Evolutionary conservation across 1,284 basidiomycete species (phyloP).

Genomic region (Leccinum griseonigrum): DNA sequence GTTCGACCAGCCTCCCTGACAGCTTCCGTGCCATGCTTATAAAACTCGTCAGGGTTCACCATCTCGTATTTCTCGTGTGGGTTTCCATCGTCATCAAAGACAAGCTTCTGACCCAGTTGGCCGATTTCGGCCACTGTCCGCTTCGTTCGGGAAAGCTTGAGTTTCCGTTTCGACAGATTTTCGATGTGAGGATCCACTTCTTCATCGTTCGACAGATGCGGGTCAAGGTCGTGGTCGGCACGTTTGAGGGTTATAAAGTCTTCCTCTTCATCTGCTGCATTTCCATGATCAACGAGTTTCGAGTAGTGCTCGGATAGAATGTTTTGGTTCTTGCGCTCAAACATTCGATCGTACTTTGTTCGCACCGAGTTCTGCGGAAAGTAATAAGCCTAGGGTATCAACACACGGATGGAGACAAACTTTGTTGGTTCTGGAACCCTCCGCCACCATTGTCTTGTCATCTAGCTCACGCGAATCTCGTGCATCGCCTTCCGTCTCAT

Average conservation of each 20-base stretch:
- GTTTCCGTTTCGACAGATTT: constrained; percentile 51
- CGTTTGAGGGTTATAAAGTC: constrained; percentile 96
- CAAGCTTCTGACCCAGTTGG: constrained; percentile 64
- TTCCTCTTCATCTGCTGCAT: constrained; percentile 55
- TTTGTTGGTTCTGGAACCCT: constrained; percentile 29
- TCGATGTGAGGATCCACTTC: constrained; percentile 43
- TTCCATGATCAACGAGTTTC: constrained; percentile 79
- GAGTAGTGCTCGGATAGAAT: constrained; percentile 91
- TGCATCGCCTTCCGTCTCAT: constrained; percentile 21
- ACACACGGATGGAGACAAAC: constrained; percentile 22
- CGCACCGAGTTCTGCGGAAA: constrained; percentile 49
- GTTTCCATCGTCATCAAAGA: constrained; percentile 86
- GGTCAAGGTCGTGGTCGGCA: constrained; percentile 81
- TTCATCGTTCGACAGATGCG: constrained; percentile 40
- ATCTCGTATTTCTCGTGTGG: constrained; percentile 82
- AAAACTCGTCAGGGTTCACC: constrained; percentile 70
- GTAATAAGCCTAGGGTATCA: background rate
- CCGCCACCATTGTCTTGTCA: background rate
- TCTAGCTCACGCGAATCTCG: background rate
- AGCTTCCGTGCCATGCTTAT: constrained; percentile 54
- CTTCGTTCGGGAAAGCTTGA: constrained; percentile 75
- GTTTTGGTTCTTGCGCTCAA: constrained; percentile 93
- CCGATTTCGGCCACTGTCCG: constrained; percentile 69
- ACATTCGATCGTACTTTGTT: constrained; percentile 99
- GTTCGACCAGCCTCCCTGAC: constrained; percentile 64